Conservation (phyloP, 306 rosid species). For the Abrus precatorius region DNA sequence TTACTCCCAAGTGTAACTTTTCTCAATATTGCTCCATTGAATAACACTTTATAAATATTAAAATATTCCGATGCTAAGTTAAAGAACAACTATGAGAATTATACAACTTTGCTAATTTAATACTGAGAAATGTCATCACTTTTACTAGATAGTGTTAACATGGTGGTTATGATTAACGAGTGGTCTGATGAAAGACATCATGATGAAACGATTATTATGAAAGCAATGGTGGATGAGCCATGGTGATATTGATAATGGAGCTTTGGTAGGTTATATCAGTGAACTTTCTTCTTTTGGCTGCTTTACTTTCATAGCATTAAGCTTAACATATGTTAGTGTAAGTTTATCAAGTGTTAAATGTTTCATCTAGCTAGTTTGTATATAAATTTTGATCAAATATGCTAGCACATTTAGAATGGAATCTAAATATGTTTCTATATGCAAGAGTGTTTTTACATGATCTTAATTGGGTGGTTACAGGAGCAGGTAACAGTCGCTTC, state of each 20-base stretch:
- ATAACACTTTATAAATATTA: background rate
- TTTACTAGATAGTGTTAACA: background rate
- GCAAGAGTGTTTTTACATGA: conserved; percentile 10
- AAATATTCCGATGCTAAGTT: background rate
- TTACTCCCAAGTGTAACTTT: no score
- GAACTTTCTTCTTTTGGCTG: conserved; percentile 14
- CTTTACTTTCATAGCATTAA: conserved; percentile 20
- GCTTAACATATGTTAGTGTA: background rate
- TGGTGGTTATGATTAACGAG: conserved; percentile 31
- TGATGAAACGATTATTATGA: conserved; percentile 31
- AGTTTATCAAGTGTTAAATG: conserved; percentile 11
- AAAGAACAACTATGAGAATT: conserved; percentile 12
- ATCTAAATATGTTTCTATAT: conserved; percentile 25
- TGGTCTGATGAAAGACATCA: conserved; percentile 11
- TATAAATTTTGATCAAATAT: conserved; percentile 15
- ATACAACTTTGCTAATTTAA: conserved; percentile 11
- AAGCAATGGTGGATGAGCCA: conserved; percentile 40
- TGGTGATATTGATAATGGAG: conserved; percentile 33
- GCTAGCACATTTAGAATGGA: conserved; percentile 1
- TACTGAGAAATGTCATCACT: conserved; percentile 37
- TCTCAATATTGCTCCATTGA: no score
- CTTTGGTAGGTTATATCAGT: conserved; percentile 33
- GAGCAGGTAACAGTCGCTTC: conserved; percentile 46
- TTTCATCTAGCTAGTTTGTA: conserved; percentile 6
- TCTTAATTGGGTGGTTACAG: conserved; percentile 48